Evolutionary conservation across 2,329 filamentous ascomycete species (phyloP).

Genomic region (Chaetomium olivaceum): DNA sequence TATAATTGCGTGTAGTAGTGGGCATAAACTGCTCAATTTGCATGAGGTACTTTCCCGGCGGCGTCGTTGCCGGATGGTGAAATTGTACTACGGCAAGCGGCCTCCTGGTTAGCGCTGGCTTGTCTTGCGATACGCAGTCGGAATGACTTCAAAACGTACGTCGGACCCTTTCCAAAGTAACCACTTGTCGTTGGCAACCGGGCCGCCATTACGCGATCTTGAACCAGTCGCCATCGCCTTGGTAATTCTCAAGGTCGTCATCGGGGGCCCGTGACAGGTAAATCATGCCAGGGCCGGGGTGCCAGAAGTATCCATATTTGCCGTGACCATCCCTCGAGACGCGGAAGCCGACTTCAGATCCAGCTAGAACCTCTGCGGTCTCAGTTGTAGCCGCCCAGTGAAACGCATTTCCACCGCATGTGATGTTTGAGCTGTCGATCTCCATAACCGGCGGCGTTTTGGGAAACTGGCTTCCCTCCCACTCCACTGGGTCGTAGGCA

Average conservation of each 20-base stretch:
- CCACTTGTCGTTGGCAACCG: slow-evolving; percentile 17
- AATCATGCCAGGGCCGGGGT: slow-evolving; percentile 22
- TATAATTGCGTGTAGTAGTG: slow-evolving; percentile 9
- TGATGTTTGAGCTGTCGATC: slow-evolving; percentile 21
- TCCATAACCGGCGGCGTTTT: slow-evolving; percentile 9
- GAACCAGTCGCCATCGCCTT: slow-evolving; percentile 27
- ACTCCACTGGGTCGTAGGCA: neutral
- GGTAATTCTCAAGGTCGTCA: slow-evolving; percentile 19
- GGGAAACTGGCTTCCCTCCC: neutral
- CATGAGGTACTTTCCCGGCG: slow-evolving; percentile 28
- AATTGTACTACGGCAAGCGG: slow-evolving; percentile 24
- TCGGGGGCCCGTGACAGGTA: slow-evolving; percentile 25
- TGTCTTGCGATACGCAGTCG: no score
- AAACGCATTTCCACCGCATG: slow-evolving; percentile 25
- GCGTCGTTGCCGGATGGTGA: slow-evolving; percentile 24
- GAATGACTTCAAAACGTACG: slow-evolving; percentile 2
- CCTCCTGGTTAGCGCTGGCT: neutral
- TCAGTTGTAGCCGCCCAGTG: slow-evolving; percentile 18
- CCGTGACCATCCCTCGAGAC: slow-evolving; percentile 25
- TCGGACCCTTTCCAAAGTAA: slow-evolving; percentile 11
- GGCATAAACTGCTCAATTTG: slow-evolving; percentile 25
- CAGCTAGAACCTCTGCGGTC: slow-evolving; percentile 26
- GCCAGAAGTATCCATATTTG: slow-evolving; percentile 13
- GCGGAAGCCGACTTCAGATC: slow-evolving; percentile 26
- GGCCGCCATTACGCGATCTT: slow-evolving; percentile 26